Base-by-base conservation (phyloP, 371 early-diverging fungal species). In the Fennellomyces sp. region DNA sequence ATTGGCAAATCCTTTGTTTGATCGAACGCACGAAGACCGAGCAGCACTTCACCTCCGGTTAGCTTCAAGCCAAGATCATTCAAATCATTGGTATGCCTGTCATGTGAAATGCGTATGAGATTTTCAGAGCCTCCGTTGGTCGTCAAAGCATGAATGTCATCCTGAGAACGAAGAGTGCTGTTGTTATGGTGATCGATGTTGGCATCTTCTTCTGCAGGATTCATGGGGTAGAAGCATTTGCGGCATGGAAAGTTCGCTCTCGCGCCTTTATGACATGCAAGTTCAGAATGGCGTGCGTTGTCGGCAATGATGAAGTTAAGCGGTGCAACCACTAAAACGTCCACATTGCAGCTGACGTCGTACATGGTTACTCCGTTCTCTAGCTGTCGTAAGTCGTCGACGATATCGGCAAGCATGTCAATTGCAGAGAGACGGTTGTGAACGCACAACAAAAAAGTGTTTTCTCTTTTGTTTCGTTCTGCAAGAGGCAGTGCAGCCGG, bases 351-450 rank as follows among this genome's bases (percentile, higher is more conserved):
- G 2, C 2, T 49, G 5, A 17, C 35, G 1, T 42, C 52, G 17
- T 61, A 61, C 61, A 61, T 55, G 0, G 15, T 7, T 3, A 61
- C 36, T n/a, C 61, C 61, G 4, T 54, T 21, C 41, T 61, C 61
- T 29, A 61, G 29, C 28, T 55, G 2, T 15, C 2, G 5, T 1
- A 54, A 8, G 29, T 61, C 61, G 7, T 45, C 35, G 13, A 61
- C 56, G 15, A 61, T 8, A 6, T 38, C 19, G 2, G 26, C 42
- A 5, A 61, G 49, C 54, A 54, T 54, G 3, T 48, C 55, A 25
- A 36, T 26, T 3, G 55, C 48, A 7, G 15, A 19, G 12, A 60
- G 27, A 19, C 26, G 29, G 15, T 51, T 38, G 52, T 39, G 39
- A 49, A 26, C 23, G 47, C 38, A 23, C 36, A 53, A 26, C 26